A percentile compares a stretch with the other conserved stretches of the same genome.
Evolutionary conservation across 2,329 filamentous ascomycete species (phyloP).

Genomic region (Cordyceps farinosa): DNA sequence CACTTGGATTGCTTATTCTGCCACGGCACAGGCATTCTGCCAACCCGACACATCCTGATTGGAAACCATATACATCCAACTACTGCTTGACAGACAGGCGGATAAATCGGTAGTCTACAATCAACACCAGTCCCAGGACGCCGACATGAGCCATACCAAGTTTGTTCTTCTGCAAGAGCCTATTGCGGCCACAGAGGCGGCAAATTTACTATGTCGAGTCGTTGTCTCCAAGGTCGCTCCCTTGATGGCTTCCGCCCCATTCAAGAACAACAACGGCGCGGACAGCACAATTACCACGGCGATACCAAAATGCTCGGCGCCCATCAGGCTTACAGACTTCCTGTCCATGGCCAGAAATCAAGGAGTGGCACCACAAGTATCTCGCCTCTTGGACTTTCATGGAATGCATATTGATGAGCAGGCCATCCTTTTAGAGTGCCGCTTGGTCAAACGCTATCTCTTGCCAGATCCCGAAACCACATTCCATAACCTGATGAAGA

Average conservation of each 20-base stretch:
- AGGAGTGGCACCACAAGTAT: slow-evolving; percentile 5
- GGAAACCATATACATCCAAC: not conserved
- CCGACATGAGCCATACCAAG: slow-evolving; percentile 8
- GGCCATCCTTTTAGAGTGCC: slow-evolving; percentile 2
- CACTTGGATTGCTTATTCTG: not conserved
- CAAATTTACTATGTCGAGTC: slow-evolving; percentile 12
- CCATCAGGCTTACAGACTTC: slow-evolving; percentile 6
- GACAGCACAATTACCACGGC: slow-evolving; percentile 2
- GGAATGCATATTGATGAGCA: slow-evolving; percentile 4
- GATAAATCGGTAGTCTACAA: not conserved
- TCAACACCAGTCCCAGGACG: not conserved
- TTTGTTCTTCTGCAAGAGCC: slow-evolving; percentile 16
- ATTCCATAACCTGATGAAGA: slow-evolving; percentile 8
- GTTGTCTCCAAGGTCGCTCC: slow-evolving; percentile 15
- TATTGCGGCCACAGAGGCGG: slow-evolving; percentile 9
- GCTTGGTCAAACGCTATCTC: slow-evolving; percentile 12
- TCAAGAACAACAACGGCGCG: not conserved
- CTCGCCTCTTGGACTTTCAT: not conserved
- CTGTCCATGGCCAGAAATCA: slow-evolving; percentile 9
- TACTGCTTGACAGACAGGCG: not conserved
- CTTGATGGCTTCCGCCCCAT: slow-evolving; percentile 3
- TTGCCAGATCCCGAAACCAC: slow-evolving; percentile 1
- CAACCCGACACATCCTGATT: not conserved
- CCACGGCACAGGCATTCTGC: no score
- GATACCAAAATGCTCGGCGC: slow-evolving; percentile 6